phyloP scores from a whole-genome alignment of 345 rosid genomes.

The Syzygium aqueum region DNA sequence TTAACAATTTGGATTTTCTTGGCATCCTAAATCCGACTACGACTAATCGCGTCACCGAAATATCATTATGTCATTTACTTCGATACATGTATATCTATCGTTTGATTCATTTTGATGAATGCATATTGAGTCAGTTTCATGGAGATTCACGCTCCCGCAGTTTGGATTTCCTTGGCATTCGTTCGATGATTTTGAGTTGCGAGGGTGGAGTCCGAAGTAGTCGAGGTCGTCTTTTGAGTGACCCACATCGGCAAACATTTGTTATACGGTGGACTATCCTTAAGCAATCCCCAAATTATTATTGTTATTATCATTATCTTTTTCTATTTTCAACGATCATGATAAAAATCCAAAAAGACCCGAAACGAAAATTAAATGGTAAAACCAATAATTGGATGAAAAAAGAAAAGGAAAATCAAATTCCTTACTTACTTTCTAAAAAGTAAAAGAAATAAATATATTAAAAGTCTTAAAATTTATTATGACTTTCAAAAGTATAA shows the following conservation, averaged over 20 bases:
- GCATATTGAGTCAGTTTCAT: fast-evolving
- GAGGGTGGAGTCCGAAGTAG: neutral
- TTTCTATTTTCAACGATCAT: neutral
- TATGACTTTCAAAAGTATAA: too few species aligned
- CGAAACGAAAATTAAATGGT: neutral
- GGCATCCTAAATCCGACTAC: neutral
- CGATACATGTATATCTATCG: neutral
- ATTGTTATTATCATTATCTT: neutral
- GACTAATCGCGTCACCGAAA: fast-evolving
- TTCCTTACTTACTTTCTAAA: neutral
- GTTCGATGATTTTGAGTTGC: neutral
- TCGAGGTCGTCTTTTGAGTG: neutral
- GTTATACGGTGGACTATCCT: neutral
- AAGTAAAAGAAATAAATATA: neutral
- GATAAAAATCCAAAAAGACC: neutral
- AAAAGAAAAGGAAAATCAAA: neutral
- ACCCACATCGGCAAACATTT: neutral
- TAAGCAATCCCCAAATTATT: neutral
- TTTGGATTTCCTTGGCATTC: too few species aligned
- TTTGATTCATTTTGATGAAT: neutral
- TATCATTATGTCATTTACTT: neutral
- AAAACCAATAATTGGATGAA: neutral
- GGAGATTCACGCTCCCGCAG: neutral
- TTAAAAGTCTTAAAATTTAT: too few species aligned
- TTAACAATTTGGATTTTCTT: neutral